phyloP scores from a whole-genome alignment of 345 rosid species.

The Raphanus sativus region DNA sequence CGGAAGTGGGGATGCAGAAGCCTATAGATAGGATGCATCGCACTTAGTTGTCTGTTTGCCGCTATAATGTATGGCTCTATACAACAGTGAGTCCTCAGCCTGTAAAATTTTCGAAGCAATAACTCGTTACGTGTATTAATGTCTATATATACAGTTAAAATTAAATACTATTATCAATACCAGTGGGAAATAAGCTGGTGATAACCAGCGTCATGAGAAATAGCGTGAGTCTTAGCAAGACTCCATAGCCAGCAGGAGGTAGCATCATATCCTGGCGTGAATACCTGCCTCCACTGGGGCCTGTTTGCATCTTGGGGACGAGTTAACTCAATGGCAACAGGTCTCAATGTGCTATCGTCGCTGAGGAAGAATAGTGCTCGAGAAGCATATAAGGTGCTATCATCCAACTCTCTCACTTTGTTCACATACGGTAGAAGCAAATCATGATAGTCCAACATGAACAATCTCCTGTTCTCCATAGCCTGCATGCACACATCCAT shows the following conservation, averaged over 20 bases:
- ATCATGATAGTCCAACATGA: neutral
- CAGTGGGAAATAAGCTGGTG: conserved; percentile 79
- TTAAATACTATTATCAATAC: conserved; percentile 29
- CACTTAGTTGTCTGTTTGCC: conserved; percentile 29
- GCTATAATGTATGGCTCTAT: conserved; percentile 73
- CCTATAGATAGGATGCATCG: neutral
- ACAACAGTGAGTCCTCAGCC: conserved; percentile 71
- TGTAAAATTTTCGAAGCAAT: conserved; percentile 5
- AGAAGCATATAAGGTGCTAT: neutral
- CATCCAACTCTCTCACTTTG: neutral
- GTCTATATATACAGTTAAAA: neutral
- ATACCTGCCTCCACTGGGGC: neutral
- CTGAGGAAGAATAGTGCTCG: neutral
- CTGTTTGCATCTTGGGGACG: conserved; percentile 50
- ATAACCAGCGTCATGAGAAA: conserved; percentile 60
- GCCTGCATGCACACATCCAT: conserved; percentile 18
- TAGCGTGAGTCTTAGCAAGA: conserved; percentile 66
- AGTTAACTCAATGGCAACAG: conserved; percentile 63
- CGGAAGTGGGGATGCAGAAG: neutral
- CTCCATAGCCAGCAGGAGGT: conserved; percentile 59
- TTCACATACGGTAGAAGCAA: neutral
- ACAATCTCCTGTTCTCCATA: conserved; percentile 18
- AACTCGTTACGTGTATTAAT: neutral
- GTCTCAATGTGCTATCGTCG: conserved; percentile 22
- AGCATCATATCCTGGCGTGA: conserved; percentile 28